Evolutionary conservation across 345 rosid species (phyloP), one percentile per base, ranked within the genome.

Genomic region (Garcia nutans): DNA sequence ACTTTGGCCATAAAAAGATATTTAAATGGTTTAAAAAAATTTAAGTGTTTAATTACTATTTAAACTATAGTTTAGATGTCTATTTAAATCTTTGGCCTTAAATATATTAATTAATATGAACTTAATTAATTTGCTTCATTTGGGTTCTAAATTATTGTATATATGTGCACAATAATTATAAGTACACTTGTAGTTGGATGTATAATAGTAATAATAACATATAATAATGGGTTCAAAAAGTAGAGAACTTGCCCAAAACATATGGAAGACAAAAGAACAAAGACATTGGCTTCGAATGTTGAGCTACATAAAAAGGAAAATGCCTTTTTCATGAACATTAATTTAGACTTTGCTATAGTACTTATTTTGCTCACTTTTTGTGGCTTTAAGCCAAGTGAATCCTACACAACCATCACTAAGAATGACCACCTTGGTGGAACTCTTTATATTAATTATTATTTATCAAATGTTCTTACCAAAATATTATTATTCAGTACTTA

Each of bases 211-310:
- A 37, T 37, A 37, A 37, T 37, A 37, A 37, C 5, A 37, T 37
- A 37, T 5, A 5, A 37, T 37, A 33, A 37, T 37, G 41, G 13
- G 23, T 42, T 78, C 15, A 44, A 64, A 55, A 56, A 68, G 70
- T 24, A 78, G 73, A 52, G 77, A 78, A 83, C 78, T 77, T 83
- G 50, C 81, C 79, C 74, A 78, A 82, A 76, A 52, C 80, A 75
- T 77, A 80, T 58, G 83, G 76, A 82, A 58, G 77, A 74, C 88
- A 84, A 82, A 78, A 55, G 80, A 74, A 73, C 75, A 47, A 65
- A 52, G 82, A 81, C 88, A 83, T 63, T 63, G n/a, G 76, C 84
- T 75, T 84, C 78, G 82, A 81, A 84, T 75, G 70, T 84, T 72
- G 84, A 75, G 87, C 83, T 47, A 42, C 49, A n/a, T 44, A 23